Base-by-base conservation (phyloP, 208 protist genomes). In the Trypanosoma melophagium region DNA sequence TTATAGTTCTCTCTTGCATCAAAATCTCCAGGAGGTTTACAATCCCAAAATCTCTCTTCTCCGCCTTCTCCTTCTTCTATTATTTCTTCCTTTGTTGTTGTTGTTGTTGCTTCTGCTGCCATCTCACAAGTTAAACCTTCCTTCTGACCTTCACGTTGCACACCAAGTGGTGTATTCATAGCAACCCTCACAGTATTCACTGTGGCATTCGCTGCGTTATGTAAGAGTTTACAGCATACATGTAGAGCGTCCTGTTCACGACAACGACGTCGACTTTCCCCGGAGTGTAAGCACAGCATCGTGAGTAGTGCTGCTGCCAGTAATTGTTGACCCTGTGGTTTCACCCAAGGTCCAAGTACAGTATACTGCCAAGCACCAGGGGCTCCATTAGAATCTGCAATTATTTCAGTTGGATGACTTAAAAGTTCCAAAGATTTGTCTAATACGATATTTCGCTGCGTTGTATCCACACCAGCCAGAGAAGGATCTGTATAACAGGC, bases 401-500 rank as follows among this genome's bases (percentile, higher is more conserved):
- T 76, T 24, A 89, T 60, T 28, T 68, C 68, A 9, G 88, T 61
- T 9, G 90, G 90, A 57, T 76, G 66, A 57, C 83, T 77, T 19
- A 95, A 65, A 42, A 92, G 59, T 35, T 87, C 77, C 25, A 80
- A 71, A 52, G 85, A 93, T 17, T 69, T 72, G 28, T 80, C 71
- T 22, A 91, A 59, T 21, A 86, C 76, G 8, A 64, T 52, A 24
- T 82, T 69, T 25, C 83, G 77, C 70, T 90, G 86, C 57, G 76
- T 78, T 12, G 63, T 35, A 41, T 45, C 40, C 1, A 70, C 45
- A 53, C 83, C 85, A 49, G 91, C 83, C 40, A 96, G 77, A 31
- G 68, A 71, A 7, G 87, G 84, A 60, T 96, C 90, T 0, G 81
- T 84, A 76, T 94, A 93, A 71, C 80, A 89, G 47, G 75, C 86